These are phyloP conservation scores for Bruguiera sexangula DNA, from an alignment of 345 rosid genomes.

Conservation along the genomic window DNA sequence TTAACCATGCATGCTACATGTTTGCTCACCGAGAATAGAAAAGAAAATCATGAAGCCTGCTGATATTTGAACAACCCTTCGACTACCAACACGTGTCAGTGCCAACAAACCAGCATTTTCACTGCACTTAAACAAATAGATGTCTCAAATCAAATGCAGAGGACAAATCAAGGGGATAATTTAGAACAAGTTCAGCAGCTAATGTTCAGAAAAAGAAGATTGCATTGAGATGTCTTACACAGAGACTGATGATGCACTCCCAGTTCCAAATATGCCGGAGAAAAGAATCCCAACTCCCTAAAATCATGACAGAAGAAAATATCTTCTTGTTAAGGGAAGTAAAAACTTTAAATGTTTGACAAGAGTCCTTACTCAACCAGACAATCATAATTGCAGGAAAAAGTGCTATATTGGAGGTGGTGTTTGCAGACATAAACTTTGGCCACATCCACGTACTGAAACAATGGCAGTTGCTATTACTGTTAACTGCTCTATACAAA, in stretches of 20 bases:
- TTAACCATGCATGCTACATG: neutral
- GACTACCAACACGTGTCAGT: constrained; percentile 76
- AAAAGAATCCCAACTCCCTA: constrained; percentile 91
- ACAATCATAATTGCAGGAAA: neutral
- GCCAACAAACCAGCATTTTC: constrained; percentile 93
- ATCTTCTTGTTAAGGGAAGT: neutral
- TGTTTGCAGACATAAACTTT: neutral
- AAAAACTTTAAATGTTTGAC: neutral
- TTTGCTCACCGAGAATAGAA: constrained; percentile 67
- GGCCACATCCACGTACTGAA: too few relatives aligned
- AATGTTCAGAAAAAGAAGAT: constrained; percentile 10
- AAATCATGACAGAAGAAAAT: constrained; percentile 8
- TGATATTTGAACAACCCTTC: constrained; percentile 93
- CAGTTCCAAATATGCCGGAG: constrained; percentile 94
- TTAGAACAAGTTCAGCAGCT: neutral
- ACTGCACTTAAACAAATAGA: constrained; percentile 37
- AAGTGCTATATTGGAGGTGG: neutral
- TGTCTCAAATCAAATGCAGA: neutral
- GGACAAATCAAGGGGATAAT: neutral
- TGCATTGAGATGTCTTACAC: constrained; percentile 50
- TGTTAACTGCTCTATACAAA: neutral
- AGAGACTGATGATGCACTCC: constrained; percentile 80
- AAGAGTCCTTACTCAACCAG: neutral
- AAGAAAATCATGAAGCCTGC: constrained; percentile 96
- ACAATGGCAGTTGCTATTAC: too few relatives aligned